Evolutionary conservation across 2,329 filamentous ascomycete genomes (phyloP).

Genomic region (Claviceps sp.): DNA sequence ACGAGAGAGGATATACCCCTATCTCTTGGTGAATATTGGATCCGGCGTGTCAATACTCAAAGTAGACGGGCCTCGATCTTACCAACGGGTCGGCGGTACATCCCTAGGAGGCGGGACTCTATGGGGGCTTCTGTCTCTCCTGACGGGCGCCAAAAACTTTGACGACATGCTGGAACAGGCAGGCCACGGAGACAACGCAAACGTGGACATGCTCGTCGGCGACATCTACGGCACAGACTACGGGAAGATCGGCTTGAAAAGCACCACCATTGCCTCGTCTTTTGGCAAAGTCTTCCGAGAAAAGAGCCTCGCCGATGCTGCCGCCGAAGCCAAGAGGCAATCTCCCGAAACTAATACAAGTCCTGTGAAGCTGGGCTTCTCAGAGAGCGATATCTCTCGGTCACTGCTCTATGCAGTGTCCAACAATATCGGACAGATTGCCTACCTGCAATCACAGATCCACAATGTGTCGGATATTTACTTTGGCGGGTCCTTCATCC

Average conservation of each 20-base stretch:
- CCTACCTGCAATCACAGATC: constrained; percentile 92
- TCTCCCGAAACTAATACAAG: constrained; percentile 31
- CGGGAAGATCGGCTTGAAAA: constrained; percentile 90
- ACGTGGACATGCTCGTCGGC: constrained; percentile 91
- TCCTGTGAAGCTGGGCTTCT: constrained; percentile 42
- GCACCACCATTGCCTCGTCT: constrained; percentile 85
- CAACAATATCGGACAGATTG: constrained; percentile 97
- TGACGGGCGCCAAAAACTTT: constrained; percentile 91
- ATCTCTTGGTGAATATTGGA: constrained; percentile 94
- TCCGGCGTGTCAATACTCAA: constrained; percentile 96
- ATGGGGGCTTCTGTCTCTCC: constrained; percentile 82
- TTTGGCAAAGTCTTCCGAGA: constrained; percentile 95
- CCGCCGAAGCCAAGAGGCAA: constrained; percentile 59
- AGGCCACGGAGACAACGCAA: constrained; percentile 78
- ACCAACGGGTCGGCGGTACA: constrained; percentile 84
- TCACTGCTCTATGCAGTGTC: constrained; percentile 89
- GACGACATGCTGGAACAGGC: constrained; percentile 94
- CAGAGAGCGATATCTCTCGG: constrained; percentile 71
- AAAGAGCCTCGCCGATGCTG: constrained; percentile 70
- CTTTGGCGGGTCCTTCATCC: constrained; percentile 93
- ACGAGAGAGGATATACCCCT: constrained; percentile 76
- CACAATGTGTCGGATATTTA: constrained; percentile 88
- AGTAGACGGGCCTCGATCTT: constrained; percentile 77
- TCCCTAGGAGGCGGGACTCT: constrained; percentile 94
- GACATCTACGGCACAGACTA: constrained; percentile 97